phyloP scores from a whole-genome alignment of 1,139 yeast species.

The Lodderomyces orthopsilosis region DNA sequence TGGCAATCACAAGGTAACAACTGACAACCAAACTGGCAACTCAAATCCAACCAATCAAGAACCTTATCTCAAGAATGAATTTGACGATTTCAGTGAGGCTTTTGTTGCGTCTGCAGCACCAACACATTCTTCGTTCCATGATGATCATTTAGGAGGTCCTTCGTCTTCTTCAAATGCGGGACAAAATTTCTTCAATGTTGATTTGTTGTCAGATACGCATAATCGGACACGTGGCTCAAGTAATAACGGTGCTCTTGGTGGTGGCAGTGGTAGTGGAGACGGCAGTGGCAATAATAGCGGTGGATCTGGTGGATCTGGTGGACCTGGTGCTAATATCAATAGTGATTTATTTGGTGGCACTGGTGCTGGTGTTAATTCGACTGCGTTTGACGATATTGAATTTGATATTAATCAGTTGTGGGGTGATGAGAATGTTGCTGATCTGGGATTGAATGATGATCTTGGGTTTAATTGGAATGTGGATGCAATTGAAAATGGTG shows the following conservation, averaged over 20 bases:
- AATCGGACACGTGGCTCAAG: neutral
- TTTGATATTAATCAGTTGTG: conserved; percentile 54
- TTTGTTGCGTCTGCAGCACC: conserved; percentile 3
- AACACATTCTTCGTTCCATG: conserved; percentile 1
- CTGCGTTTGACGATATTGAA: conserved; percentile 44
- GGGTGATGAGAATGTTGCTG: conserved; percentile 30
- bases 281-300: conserved; percentile 6
- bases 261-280: neutral
- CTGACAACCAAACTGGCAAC: neutral
- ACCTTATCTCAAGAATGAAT: conserved; percentile 7
- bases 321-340: conserved; percentile 8
- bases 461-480: conserved; percentile 52
- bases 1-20: neutral
- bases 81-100: conserved; percentile 1
- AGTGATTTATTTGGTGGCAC: conserved; percentile 1
- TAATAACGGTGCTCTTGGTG: neutral
- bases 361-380: conserved; percentile 12
- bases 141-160: neutral
- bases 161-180: neutral
- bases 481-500: conserved; percentile 45
- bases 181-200: conserved; percentile 4
- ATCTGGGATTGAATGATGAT: neutral
- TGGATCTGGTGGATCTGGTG: conserved; percentile 13
- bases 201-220: conserved; percentile 3
- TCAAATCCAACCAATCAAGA: neutral